Percentiles rank a stretch among this genome's conserved stretches.
phyloP scores from a whole-genome alignment of 495 filamentous ascomycete genomes.

The Trichodelitschia bisporula region DNA sequence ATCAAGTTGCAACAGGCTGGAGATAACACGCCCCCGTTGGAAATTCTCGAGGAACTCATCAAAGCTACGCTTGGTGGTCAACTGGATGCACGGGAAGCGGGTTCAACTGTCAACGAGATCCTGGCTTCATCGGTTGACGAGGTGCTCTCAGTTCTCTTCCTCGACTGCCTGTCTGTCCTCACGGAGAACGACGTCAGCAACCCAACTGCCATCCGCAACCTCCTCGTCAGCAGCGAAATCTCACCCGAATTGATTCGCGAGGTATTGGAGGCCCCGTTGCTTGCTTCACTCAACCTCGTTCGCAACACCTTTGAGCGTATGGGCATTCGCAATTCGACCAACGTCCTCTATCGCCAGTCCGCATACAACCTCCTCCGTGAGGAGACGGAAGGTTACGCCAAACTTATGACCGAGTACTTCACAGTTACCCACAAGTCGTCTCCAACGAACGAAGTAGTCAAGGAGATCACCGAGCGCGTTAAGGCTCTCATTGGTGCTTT shows the following conservation, averaged over 20 bases:
- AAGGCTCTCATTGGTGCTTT: slow-evolving; percentile 85
- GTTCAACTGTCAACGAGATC: slow-evolving; percentile 49
- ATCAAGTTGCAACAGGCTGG: slow-evolving; percentile 34
- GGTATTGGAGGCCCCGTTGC: slow-evolving; percentile 50
- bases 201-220: slow-evolving; percentile 19
- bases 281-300: slow-evolving; percentile 53
- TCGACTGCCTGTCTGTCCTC: slow-evolving; percentile 49
- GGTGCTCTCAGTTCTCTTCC: not conserved
- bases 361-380: slow-evolving; percentile 92
- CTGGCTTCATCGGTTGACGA: slow-evolving; percentile 12
- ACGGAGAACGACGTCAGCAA: slow-evolving; percentile 34
- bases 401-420: slow-evolving; percentile 72
- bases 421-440: slow-evolving; percentile 42
- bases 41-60: slow-evolving; percentile 67
- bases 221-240: slow-evolving; percentile 47
- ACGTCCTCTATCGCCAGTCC: slow-evolving; percentile 76
- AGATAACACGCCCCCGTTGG: slow-evolving; percentile 37
- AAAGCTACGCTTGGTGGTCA: slow-evolving; percentile 43
- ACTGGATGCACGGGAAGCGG: slow-evolving; percentile 39
- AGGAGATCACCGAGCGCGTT: slow-evolving; percentile 49
- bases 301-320: slow-evolving; percentile 63
- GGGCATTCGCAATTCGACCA: slow-evolving; percentile 70
- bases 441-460: slow-evolving; percentile 35
- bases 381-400: slow-evolving; percentile 85
- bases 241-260: slow-evolving; percentile 48